phyloP scores from a whole-genome alignment of 1,139 yeast species.

The Candida sp. region DNA sequence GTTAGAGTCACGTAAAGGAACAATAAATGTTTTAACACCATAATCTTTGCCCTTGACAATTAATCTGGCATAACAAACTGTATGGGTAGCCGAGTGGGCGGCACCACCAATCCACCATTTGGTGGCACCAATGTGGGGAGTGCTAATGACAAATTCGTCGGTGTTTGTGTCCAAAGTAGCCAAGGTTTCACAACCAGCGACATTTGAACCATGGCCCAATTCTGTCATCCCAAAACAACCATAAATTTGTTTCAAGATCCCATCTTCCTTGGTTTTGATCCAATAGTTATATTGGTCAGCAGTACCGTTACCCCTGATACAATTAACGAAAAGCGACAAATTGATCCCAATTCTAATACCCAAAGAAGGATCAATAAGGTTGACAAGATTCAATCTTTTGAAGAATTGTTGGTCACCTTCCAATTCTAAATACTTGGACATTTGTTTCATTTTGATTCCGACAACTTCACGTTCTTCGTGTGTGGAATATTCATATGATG shows the following conservation, averaged over 20 bases:
- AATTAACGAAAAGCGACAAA: slow-evolving; percentile 65
- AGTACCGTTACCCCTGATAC: slow-evolving; percentile 74
- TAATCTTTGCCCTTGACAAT: slow-evolving; percentile 43
- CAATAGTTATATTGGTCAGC: slow-evolving; percentile 37
- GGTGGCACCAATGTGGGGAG: slow-evolving; percentile 50
- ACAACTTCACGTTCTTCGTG: slow-evolving; percentile 35
- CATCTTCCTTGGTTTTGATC: slow-evolving; percentile 37
- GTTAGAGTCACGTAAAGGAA: slow-evolving; percentile 44
- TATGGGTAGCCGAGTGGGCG: slow-evolving; percentile 47
- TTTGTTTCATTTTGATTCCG: slow-evolving; percentile 32
- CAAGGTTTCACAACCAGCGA: slow-evolving; percentile 44
- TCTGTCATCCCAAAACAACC: slow-evolving; percentile 52
- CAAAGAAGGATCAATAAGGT: slow-evolving; percentile 58
- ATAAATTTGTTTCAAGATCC: slow-evolving; percentile 32
- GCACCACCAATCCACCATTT: slow-evolving; percentile 56
- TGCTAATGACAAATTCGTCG: slow-evolving; percentile 43
- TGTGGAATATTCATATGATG: slow-evolving; percentile 35
- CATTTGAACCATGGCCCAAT: slow-evolving; percentile 49
- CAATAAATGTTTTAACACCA: slow-evolving; percentile 48
- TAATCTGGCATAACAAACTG: slow-evolving; percentile 41
- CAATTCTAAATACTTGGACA: slow-evolving; percentile 35
- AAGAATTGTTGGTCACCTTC: slow-evolving; percentile 35
- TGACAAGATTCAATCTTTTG: slow-evolving; percentile 49
- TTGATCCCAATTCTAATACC: slow-evolving; percentile 57
- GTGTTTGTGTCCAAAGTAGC: slow-evolving; percentile 39